Base-by-base conservation (phyloP, 331 rosid genomes). In the Acacia pycnantha region DNA sequence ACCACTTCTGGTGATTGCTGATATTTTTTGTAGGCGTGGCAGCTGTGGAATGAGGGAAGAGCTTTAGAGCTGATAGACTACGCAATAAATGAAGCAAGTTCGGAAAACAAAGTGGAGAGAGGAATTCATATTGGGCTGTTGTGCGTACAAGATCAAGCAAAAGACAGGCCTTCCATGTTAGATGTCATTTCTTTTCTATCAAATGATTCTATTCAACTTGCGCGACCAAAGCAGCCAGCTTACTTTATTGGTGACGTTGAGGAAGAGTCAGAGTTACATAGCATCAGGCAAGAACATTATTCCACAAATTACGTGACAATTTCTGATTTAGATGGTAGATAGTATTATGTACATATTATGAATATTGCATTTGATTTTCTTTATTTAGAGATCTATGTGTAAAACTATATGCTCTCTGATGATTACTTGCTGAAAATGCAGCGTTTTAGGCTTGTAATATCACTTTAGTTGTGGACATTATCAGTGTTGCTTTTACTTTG, bases 141-240 rank as follows among this genome's bases (percentile, higher is more conserved):
- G n/a, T 70, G 75, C 11, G 75, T 44, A 1, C 75, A 70, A 70
- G 75, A 70, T 44, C 56, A 70, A 43, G 75, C 75, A 70, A 43
- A 0, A 5, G 75, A 70, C 3, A 70, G 75, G 14, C 75, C 75
- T 13, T 70, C 56, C 37, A 43, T 70, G 75, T 1, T 41, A 43
- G 54, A 70, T 70, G 31, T 70, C 10, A 47, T 70, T 41, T 70
- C 74, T 43, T 70, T 41, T 22, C 44, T 89, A 6, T 76, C 53
- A n/a, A 83, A 76, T 33, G 85, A 87, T 7, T 72, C 64, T 12
- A 24, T 29, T 50, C 83, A 14, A 46, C 79, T 81, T 24, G 73
- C 78, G 4, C 27, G 71, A 10, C 90, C 90, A n/a, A 87, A 83
- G 62, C 83, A 72, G 13, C 92, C 90, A 40, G 86, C 86, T 12